Base-by-base conservation (phyloP, 768 basidiomycete genomes). In the Boletus tylopilopsis region DNA sequence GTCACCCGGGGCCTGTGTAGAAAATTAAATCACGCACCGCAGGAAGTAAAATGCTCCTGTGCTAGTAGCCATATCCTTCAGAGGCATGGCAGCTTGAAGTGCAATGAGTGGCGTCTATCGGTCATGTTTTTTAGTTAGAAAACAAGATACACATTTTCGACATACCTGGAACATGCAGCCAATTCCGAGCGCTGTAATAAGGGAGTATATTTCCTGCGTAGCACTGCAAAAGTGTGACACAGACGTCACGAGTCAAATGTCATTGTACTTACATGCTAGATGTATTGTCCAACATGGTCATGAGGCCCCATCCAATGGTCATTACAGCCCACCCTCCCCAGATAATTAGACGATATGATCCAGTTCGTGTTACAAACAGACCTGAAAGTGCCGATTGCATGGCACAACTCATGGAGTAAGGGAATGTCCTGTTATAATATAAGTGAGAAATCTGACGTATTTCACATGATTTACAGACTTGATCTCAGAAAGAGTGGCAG, bases 31-130 rank as follows among this genome's bases (percentile, higher is more conserved):
- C 33, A 38, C 45, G 27, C 42, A 69, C 64, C 66, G 63, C 21
- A 74, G 25, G 16, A 77, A 61, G 0, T 63, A 51, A 32, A 70
- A 62, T 16, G 73, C 64, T 1, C 68, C 66, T 3, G 76, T 75
- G 25, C 62, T 67, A 1, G 72, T 73, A 5, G 74, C 73, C 71
- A 74, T 75, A 49, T 74, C 73, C 19, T 63, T 65, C 12, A 69
- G n/a, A 21, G 76, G 76, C 75, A 77, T 77, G 16, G 74, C 67
- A 18, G 71, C 69, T 44, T 77, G 76, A 9, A 76, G 38, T 21
- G 57, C 70, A 35, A 73, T 62, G 16, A 72, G 58, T 5, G 71
- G 72, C 6, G 45, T 37, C 63, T 65, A 32, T 23, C 13, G 9
- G 37, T n/a, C 3, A 24, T 6, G 11, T 15, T 38, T 15, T 56